Evolutionary conservation across 1,284 basidiomycete genomes (phyloP).

Genomic region (Ceratobasidium sp.): DNA sequence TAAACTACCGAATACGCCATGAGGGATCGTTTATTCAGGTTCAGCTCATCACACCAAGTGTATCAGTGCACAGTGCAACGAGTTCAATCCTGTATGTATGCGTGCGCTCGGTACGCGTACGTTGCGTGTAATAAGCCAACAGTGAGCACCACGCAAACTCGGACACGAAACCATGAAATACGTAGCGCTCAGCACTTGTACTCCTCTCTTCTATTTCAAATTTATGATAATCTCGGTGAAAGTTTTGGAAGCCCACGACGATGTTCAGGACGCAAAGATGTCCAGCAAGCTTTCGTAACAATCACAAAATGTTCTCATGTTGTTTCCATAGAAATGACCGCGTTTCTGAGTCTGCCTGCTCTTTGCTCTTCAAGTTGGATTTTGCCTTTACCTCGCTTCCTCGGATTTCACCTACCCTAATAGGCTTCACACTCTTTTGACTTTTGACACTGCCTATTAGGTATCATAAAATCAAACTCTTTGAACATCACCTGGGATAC

Average conservation of each 20-base stretch:
- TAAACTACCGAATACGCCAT: too few species aligned
- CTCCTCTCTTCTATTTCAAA: neutral
- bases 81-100: too few species aligned
- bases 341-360: neutral
- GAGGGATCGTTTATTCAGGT: too few species aligned
- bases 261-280: slow-evolving; percentile 13
- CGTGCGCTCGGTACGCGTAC: too few species aligned
- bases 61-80: too few species aligned
- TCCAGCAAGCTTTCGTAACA: slow-evolving; percentile 3
- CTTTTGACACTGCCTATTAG: slow-evolving; percentile 13
- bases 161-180: too few species aligned
- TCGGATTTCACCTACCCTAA: neutral
- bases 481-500: too few species aligned
- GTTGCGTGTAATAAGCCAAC: too few species aligned
- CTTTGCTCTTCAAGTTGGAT: slow-evolving; percentile 4
- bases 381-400: slow-evolving; percentile 12
- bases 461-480: too few species aligned
- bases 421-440: slow-evolving; percentile 40
- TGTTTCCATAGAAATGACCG: slow-evolving; percentile 41
- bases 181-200: neutral
- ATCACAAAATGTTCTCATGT: slow-evolving; percentile 35
- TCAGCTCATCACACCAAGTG: too few species aligned
- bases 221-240: neutral
- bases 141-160: too few species aligned
- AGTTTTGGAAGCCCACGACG: neutral